A percentile compares a stretch with the other conserved stretches of the same genome.
Conservation (phyloP, 2,329 filamentous ascomycete genomes). For the Claviceps sorghi region DNA sequence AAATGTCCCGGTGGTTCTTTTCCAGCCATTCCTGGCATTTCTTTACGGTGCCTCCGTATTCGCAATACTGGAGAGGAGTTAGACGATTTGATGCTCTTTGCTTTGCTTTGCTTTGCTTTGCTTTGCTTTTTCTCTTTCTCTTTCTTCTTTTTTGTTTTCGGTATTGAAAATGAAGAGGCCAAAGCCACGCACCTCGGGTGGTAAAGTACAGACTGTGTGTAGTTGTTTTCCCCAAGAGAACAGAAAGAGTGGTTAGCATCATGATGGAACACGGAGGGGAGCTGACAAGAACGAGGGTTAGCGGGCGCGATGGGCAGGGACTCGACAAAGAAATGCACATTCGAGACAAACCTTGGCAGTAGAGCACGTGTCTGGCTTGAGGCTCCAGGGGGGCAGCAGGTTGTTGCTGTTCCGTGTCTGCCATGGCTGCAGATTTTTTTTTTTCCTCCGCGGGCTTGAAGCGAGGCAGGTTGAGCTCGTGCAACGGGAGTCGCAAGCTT, state of each 20-base stretch:
- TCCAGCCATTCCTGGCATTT: slow-evolving; percentile 97
- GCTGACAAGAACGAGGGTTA: background rate
- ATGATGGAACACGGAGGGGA: background rate
- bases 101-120: background rate
- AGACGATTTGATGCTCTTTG: background rate
- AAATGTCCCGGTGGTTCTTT: slow-evolving; percentile 57
- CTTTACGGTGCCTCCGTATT: slow-evolving; percentile 90
- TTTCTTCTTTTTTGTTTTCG: background rate
- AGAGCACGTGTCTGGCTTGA: slow-evolving; percentile 36
- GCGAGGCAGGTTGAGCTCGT: background rate
- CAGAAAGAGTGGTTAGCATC: slow-evolving; percentile 2
- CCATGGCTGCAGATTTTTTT: slow-evolving; percentile 27
- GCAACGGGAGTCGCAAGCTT: slow-evolving; percentile 6
- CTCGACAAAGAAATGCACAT: background rate
- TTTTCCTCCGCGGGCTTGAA: background rate
- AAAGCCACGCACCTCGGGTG: slow-evolving; percentile 40
- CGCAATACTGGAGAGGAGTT: slow-evolving; percentile 60
- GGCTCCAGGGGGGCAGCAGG: slow-evolving; percentile 29
- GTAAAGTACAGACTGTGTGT: slow-evolving; percentile 45
- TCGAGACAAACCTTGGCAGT: slow-evolving; percentile 41
- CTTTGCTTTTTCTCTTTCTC: background rate
- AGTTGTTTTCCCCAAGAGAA: background rate
- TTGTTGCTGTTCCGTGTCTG: slow-evolving; percentile 35
- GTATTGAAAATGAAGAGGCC: background rate
- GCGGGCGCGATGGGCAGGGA: background rate